phyloP scores from a whole-genome alignment of 495 filamentous ascomycete species.

The Talaromyces nanjingensis region DNA sequence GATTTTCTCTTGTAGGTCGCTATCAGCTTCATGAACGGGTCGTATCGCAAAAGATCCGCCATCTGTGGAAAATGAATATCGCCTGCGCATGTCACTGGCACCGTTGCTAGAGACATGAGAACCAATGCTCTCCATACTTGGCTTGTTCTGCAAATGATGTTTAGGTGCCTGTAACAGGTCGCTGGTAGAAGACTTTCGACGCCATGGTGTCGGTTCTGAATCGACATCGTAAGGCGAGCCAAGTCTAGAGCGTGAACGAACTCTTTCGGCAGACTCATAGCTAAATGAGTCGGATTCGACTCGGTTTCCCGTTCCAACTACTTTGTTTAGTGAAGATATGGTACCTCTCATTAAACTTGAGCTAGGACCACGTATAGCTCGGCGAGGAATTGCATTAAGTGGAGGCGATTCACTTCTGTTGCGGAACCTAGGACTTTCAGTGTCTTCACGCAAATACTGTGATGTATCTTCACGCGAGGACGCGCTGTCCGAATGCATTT shows the following conservation, averaged over 20 bases:
- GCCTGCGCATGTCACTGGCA: not conserved
- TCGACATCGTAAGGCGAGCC: constrained; percentile 5
- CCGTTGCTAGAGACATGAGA: constrained; percentile 6
- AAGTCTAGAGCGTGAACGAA: constrained; percentile 6
- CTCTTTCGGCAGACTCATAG: not conserved
- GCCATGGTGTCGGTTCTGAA: not conserved
- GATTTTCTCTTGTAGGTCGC: constrained; percentile 78
- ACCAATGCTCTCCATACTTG: constrained; percentile 9
- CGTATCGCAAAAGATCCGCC: constrained; percentile 17
- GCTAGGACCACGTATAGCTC: constrained; percentile 6
- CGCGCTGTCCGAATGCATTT: not conserved
- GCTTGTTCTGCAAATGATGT: constrained; percentile 3
- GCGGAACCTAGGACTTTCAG: not conserved
- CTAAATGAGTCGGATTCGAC: not conserved
- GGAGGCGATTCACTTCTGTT: constrained; percentile 7
- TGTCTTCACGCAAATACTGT: not conserved
- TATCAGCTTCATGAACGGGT: constrained; percentile 36
- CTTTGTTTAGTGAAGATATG: constrained; percentile 8
- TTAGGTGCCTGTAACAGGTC: not conserved
- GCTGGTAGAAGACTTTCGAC: constrained; percentile 3
- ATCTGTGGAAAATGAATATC: constrained; percentile 9
- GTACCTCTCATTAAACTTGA: constrained; percentile 9
- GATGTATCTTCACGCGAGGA: not conserved
- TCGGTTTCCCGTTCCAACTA: not conserved
- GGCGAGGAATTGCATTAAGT: constrained; percentile 5